A percentile compares a stretch with the other conserved stretches of the same genome.
phyloP scores from a whole-genome alignment of 345 rosid species.

The Populus davidiana region DNA sequence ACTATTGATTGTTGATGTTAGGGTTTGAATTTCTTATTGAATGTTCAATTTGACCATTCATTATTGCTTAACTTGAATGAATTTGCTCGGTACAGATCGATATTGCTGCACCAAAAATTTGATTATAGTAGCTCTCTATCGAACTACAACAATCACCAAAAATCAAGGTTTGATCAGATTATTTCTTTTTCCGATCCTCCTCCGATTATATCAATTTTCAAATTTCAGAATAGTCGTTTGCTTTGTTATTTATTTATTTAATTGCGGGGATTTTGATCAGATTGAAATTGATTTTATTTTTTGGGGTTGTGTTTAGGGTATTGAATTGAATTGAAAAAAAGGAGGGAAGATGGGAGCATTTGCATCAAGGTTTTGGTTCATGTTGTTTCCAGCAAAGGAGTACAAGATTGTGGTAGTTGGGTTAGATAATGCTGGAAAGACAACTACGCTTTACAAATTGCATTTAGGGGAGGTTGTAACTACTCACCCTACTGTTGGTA shows the following conservation, averaged over 20 bases:
- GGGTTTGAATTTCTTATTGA: not conserved
- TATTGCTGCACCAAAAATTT: not conserved
- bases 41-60: too few relatives aligned
- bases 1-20: not conserved
- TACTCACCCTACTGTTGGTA: conserved; percentile 93
- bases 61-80: not conserved
- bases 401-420: conserved; percentile 97
- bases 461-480: conserved; percentile 95
- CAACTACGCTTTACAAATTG: conserved; percentile 91
- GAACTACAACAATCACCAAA: not conserved
- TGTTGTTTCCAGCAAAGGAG: conserved; percentile 94
- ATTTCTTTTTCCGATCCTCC: too few relatives aligned
- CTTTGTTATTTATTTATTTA: not conserved
- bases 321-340: not conserved
- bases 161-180: not conserved
- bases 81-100: not conserved
- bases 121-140: not conserved
- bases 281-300: not conserved
- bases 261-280: not conserved
- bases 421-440: conserved; percentile 95
- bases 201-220: too few relatives aligned
- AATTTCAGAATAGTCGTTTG: too few relatives aligned
- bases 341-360: conserved; percentile 68
- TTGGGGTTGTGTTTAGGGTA: not conserved
- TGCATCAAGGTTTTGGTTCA: conserved; percentile 86